Evolutionary conservation across 495 filamentous ascomycete species (phyloP), one percentile per base, ranked within the genome.

Genomic region (Neurospora pannonica): DNA sequence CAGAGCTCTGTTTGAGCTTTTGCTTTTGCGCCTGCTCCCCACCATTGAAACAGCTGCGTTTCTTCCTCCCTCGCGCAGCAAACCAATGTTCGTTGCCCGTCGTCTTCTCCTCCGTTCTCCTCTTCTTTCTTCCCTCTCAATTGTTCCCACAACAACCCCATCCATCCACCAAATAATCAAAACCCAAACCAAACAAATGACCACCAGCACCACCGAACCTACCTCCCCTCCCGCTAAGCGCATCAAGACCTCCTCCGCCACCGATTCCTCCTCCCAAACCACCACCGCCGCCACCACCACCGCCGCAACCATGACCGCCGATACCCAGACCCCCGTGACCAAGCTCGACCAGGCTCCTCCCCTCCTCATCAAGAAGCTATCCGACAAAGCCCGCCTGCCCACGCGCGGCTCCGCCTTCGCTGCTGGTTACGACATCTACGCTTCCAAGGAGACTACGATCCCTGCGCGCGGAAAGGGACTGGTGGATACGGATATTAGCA

Each of bases 391-490:
- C 10, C 87, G 86, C 21, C 87, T 93, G 38, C 96, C 96, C 8
- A 98, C 94, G 0, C 89, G 95, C 75, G 95, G 95, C 70, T 95
- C 92, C 77, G 91, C 91, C 40, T 94, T 94, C 78, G 92, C 95
- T 0, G 96, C 96, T 4, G 96, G 96, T 4, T 97, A 98, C 83
- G 96, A 99, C 85, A 77, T 98, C 46, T 98, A 86, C 79, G 90
- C 90, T 70, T 87, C 94, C 5, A 88, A 88, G 77, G 87, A 90
- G 62, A 91, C 93, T 10, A 87, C 87, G 1, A 90, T 99, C 38
- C 94, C 94, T 0, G 90, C 92, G 21, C 86, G 93, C 76, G 95
- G 94, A 70, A 95, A 95, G 84, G 93, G 84, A 4, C 81, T 97
- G 43, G 94, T 97, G 36, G 93, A 97, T 77, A 98, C 96, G 17